These are phyloP conservation scores for Voacanga thouarsii DNA, from an alignment of 257 asterid species.

Conservation along the genomic window DNA sequence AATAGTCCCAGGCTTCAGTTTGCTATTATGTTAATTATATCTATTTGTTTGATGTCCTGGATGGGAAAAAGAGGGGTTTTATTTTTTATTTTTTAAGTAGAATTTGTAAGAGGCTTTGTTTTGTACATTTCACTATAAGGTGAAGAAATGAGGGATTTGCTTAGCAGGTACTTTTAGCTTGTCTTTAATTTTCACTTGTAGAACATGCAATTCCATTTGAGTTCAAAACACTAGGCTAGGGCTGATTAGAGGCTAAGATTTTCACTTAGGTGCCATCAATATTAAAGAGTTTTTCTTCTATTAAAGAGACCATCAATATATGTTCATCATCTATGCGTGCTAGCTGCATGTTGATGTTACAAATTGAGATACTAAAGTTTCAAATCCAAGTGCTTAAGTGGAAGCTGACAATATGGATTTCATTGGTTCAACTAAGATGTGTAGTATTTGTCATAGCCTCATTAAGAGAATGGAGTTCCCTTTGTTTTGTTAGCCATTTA, in stretches of 20 bases:
- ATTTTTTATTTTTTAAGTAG: not conserved
- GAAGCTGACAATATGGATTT: not conserved
- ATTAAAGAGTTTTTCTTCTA: not conserved
- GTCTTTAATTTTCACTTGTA: not conserved
- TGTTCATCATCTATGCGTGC: not conserved
- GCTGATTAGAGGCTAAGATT: not conserved
- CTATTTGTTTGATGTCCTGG: not conserved
- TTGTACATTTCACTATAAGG: not conserved
- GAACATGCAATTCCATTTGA: not conserved
- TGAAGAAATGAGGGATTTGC: not conserved
- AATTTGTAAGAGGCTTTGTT: not conserved
- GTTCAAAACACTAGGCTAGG: not conserved
- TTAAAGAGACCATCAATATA: not conserved
- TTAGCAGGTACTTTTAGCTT: not conserved
- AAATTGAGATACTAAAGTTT: not conserved
- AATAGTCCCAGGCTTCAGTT: not conserved
- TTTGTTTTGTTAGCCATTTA: no score
- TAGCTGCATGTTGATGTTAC: not conserved
- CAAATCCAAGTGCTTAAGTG: not conserved
- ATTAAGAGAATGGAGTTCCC: not conserved
- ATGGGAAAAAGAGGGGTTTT: not conserved
- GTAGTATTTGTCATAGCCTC: not conserved
- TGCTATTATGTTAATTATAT: not conserved
- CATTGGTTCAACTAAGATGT: not conserved
- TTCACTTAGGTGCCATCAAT: not conserved